A percentile compares a stretch with the other conserved stretches of the same genome.
phyloP scores from a whole-genome alignment of 1,284 basidiomycete genomes.

The Ceratobasidium papillatum region DNA sequence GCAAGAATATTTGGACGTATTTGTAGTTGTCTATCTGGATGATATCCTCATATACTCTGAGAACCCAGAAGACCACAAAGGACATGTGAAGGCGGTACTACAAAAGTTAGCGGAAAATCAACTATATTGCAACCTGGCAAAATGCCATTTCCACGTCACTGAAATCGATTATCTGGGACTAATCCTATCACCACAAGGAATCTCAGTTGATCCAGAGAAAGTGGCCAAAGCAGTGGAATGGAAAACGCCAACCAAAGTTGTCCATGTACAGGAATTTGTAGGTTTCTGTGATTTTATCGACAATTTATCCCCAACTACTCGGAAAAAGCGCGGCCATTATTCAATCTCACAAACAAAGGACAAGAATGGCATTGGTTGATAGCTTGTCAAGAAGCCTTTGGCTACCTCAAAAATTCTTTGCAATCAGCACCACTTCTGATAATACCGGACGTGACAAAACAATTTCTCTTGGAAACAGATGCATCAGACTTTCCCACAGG shows the following conservation, averaged over 20 bases:
- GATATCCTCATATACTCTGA: slow-evolving; percentile 38
- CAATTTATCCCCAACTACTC: slow-evolving; percentile 50
- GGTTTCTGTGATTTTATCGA: slow-evolving; percentile 46
- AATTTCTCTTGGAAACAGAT: slow-evolving; percentile 49
- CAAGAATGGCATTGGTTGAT: slow-evolving; percentile 41
- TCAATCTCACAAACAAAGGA: slow-evolving; percentile 45
- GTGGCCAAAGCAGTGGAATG: slow-evolving; percentile 48
- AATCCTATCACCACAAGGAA: slow-evolving; percentile 42
- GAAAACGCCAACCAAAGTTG: slow-evolving; percentile 48
- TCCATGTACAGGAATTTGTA: slow-evolving; percentile 49
- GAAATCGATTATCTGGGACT: slow-evolving; percentile 51
- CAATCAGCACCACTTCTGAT: slow-evolving; percentile 47
- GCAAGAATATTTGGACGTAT: slow-evolving; percentile 48
- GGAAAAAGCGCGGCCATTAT: slow-evolving; percentile 46
- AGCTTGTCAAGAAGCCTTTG: slow-evolving; percentile 46
- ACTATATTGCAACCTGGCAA: slow-evolving; percentile 45
- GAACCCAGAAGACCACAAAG: slow-evolving; percentile 46
- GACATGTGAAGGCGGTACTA: slow-evolving; percentile 53
- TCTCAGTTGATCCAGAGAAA: slow-evolving; percentile 49
- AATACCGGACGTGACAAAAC: slow-evolving; percentile 48
- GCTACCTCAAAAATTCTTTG: slow-evolving; percentile 46
- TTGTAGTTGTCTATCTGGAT: slow-evolving; percentile 41
- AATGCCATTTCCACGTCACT: slow-evolving; percentile 47
- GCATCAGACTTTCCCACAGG: slow-evolving; percentile 50
- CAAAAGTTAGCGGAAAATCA: slow-evolving; percentile 48